phyloP scores from a whole-genome alignment of 768 basidiomycete genomes.

The Leccinum sublutescens region DNA sequence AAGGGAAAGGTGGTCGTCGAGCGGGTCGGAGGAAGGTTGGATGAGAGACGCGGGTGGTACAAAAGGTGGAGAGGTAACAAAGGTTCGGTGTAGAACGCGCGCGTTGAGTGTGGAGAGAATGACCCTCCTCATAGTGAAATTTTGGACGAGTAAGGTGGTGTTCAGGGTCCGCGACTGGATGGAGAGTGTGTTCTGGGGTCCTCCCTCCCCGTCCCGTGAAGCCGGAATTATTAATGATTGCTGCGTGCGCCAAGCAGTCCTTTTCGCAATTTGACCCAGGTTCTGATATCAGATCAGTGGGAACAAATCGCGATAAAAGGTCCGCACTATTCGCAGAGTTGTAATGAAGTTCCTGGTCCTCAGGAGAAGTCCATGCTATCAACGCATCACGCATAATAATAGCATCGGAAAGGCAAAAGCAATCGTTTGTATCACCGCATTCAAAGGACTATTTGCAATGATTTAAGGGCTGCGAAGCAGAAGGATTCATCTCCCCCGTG shows the following conservation, averaged over 20 bases:
- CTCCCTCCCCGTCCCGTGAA: not conserved
- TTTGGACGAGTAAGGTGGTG: slow-evolving; percentile 7
- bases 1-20: slow-evolving; percentile 5
- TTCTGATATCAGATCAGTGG: too few relatives aligned
- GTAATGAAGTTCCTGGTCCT: not conserved
- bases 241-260: too few relatives aligned
- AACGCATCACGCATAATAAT: not conserved
- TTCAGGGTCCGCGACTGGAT: slow-evolving; percentile 14
- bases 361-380: not conserved
- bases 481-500: not conserved
- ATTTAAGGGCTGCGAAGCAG: not conserved
- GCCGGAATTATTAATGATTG: too few relatives aligned
- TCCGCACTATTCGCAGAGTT: not conserved
- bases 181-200: slow-evolving; percentile 17
- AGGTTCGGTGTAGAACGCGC: slow-evolving; percentile 12
- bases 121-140: slow-evolving; percentile 9
- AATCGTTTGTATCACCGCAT: not conserved
- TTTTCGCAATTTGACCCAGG: not conserved
- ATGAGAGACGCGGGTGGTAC: slow-evolving; percentile 29
- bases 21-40: not conserved
- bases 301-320: not conserved
- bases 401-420: not conserved
- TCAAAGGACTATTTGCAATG: not conserved
- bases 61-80: slow-evolving; percentile 18
- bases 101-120: slow-evolving; percentile 3